phyloP scores from a whole-genome alignment of 129 eudicot genomes.

The Pittosporum tobira region DNA sequence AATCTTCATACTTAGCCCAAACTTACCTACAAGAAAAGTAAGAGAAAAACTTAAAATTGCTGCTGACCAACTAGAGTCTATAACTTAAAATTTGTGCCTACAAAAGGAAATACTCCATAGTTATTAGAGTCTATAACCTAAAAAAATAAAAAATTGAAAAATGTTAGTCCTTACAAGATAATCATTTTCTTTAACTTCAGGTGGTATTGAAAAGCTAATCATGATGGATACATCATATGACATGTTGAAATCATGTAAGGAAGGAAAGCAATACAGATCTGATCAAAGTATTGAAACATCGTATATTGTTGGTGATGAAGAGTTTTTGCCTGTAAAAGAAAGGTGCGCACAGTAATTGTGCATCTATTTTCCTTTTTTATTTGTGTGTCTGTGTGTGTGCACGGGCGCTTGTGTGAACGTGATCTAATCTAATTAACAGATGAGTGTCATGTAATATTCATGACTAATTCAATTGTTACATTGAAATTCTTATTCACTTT shows the following conservation, averaged over 20 bases:
- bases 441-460: background rate
- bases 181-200: conserved; percentile 26
- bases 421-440: too few species aligned
- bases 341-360: conserved; percentile 31
- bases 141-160: background rate
- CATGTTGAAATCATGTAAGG: conserved; percentile 72
- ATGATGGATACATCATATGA: conserved; percentile 92
- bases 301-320: conserved; percentile 79
- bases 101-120: too few species aligned
- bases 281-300: conserved; percentile 65
- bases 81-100: too few species aligned
- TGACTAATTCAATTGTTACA: background rate
- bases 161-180: background rate
- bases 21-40: too few species aligned
- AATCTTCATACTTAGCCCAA: too few species aligned
- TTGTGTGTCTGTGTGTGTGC: background rate
- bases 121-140: too few species aligned
- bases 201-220: conserved; percentile 72
- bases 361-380: background rate
- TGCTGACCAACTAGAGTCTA: too few species aligned
- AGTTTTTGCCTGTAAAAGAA: conserved; percentile 76
- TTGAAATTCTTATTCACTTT: conserved; percentile 9
- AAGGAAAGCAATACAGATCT: conserved; percentile 39
- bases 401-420: too few species aligned
- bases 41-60: too few species aligned